Base-by-base conservation (phyloP, 202 grass and related monocot genomes). In the Carex sylvatica region DNA sequence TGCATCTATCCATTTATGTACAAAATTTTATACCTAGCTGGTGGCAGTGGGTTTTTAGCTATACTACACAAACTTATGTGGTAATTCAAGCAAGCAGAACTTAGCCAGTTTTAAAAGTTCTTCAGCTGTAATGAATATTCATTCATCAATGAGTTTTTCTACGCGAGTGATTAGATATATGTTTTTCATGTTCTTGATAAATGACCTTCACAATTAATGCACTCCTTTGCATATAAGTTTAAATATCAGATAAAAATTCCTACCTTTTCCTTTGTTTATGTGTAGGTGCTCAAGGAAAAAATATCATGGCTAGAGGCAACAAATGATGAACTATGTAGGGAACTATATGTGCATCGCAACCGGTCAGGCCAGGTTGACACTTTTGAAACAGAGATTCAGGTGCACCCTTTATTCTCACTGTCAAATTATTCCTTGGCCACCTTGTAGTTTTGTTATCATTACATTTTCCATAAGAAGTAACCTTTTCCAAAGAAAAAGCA, bases 271-370 rank as follows among this genome's bases (percentile, higher is more conserved):
- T 69, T 52, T 53, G 55, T 56, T 38, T 68, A 54, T 66, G 83
- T 85, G 42, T 83, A 99, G 91, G 85, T 76, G 85, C 93, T 99
- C 18, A 95, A 92, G 87, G 91, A 99, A 86, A 96, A 82, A 83
- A 88, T 99, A 80, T 93, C 88, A 84, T 96, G 91, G 91, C 86
- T 99, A 82, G 96, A 99, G 86, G 75, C 94, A 75, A 93, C 89
- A 42, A 99, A 99, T 61, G 88, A 92, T 74, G 88, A 93, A 56
- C 91, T 99, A 85, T 96, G 91, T 62, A 89, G 86, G 69, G 91
- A 99, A 70, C 82, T 99, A 22, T 96, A 91, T 82, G 86, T 56
- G 42, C 75, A 88, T 70, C 91, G 89, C 36, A 92, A 53, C 53
- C 80, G 19, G 51, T 84, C 74, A 86, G 79, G 59, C 81, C 85